phyloP scores from a whole-genome alignment of 495 filamentous ascomycete species.

The Penicillium riverlandense region DNA sequence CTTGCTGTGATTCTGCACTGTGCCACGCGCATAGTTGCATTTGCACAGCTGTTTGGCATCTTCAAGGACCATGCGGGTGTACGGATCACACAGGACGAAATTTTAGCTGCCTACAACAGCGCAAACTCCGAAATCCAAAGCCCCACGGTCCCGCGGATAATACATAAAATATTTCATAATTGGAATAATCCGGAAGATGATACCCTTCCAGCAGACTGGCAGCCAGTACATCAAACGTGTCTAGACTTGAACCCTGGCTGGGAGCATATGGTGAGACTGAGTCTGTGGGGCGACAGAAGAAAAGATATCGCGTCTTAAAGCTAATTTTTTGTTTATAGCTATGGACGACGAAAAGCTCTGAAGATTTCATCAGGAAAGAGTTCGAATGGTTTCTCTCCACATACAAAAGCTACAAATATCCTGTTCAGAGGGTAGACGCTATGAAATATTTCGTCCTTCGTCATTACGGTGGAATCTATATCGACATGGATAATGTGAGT shows the following conservation, averaged over 20 bases:
- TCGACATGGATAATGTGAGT: slow-evolving; percentile 50
- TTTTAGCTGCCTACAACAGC: neutral
- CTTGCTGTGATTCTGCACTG: no score
- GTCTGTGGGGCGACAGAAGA: neutral
- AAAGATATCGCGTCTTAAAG: neutral
- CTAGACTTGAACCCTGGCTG: slow-evolving; percentile 3
- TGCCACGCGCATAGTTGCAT: slow-evolving; percentile 3
- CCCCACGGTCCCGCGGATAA: slow-evolving; percentile 2
- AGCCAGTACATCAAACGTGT: slow-evolving; percentile 1
- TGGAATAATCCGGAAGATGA: slow-evolving; percentile 1
- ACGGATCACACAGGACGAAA: slow-evolving; percentile 30
- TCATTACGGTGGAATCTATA: slow-evolving; percentile 64
- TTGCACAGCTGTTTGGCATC: slow-evolving; percentile 18
- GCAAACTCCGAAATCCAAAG: neutral
- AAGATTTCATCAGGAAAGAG: slow-evolving; percentile 50
- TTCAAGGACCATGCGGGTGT: slow-evolving; percentile 33
- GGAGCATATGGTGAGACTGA: slow-evolving; percentile 3
- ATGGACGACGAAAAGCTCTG: slow-evolving; percentile 56
- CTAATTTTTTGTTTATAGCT: slow-evolving; percentile 29
- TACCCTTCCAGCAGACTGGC: slow-evolving; percentile 3
- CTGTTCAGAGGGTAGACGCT: slow-evolving; percentile 63
- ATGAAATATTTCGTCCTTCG: slow-evolving; percentile 63
- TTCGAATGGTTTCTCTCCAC: slow-evolving; percentile 63
- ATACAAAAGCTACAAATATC: slow-evolving; percentile 56
- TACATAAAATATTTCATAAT: slow-evolving; percentile 6